Percentiles rank a stretch among this genome's conserved stretches.
phyloP scores from a whole-genome alignment of 306 rosid species.

The Citrullus amarus region DNA sequence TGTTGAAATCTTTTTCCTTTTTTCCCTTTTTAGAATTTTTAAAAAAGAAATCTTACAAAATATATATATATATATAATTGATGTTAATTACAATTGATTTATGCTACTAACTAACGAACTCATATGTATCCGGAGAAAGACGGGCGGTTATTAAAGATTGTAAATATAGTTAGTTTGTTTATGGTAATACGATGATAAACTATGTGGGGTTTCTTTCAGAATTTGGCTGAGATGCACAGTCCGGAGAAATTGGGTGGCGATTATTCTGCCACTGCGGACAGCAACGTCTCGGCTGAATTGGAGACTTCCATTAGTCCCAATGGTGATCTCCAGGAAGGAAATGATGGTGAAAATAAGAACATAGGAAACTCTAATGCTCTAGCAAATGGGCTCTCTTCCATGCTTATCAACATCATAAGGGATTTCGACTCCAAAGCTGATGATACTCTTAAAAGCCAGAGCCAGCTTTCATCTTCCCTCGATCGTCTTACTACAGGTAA shows the following conservation, averaged over 20 bases:
- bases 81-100: too few species aligned
- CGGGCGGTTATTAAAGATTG: background rate
- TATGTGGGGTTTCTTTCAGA: background rate
- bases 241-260: background rate
- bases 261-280: background rate
- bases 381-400: slow-evolving; percentile 9
- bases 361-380: background rate
- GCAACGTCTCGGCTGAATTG: background rate
- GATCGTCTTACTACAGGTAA: slow-evolving; percentile 9
- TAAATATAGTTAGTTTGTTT: background rate
- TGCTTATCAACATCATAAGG: slow-evolving; percentile 1
- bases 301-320: background rate
- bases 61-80: too few species aligned
- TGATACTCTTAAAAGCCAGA: slow-evolving; percentile 9
- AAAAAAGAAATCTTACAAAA: too few species aligned
- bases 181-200: background rate
- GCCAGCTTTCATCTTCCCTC: slow-evolving; percentile 10
- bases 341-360: background rate
- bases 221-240: background rate
- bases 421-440: slow-evolving; percentile 13
- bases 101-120: background rate
- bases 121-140: background rate
- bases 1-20: too few species aligned
- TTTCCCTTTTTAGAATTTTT: too few species aligned
- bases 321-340: background rate